Evolutionary conservation across 352 stramenopile genomes (phyloP).

Genomic region (Phytophthora rubi): DNA sequence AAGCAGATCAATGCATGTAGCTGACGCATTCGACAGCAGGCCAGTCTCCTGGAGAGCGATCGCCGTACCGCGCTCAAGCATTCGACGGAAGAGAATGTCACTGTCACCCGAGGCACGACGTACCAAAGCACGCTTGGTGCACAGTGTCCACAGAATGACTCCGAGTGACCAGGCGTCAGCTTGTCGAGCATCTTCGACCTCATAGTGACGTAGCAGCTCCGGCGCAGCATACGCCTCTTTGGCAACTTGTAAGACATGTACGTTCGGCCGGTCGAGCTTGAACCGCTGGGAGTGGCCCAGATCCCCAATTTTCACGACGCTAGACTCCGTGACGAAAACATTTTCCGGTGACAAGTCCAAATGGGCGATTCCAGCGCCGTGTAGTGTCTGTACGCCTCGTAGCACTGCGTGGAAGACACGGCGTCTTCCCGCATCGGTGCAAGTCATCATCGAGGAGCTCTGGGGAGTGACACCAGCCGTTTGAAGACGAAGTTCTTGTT

Average conservation of each 20-base stretch:
- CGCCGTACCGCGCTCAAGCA: conserved; percentile 37
- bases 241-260: conserved; percentile 41
- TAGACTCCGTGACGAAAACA: conserved; percentile 89
- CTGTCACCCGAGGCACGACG: conserved; percentile 44
- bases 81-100: conserved; percentile 57
- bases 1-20: conserved; percentile 50
- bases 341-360: conserved; percentile 96
- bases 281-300: conserved; percentile 83
- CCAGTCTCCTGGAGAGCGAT: conserved; percentile 38
- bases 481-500: conserved; percentile 54
- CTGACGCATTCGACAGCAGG: conserved; percentile 32
- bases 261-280: conserved; percentile 25
- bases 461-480: conserved; percentile 41
- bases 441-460: conserved; percentile 39
- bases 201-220: conserved; percentile 48
- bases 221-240: conserved; percentile 78
- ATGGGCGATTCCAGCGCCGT: conserved; percentile 88
- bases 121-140: conserved; percentile 69
- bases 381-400: conserved; percentile 86
- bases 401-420: conserved; percentile 78
- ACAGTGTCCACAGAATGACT: conserved; percentile 71
- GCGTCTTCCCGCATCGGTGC: conserved; percentile 45
- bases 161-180: conserved; percentile 78
- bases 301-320: conserved; percentile 88
- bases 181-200: conserved; percentile 55